These are phyloP conservation scores for Fusarium denticulatum DNA, from an alignment of 2,329 filamentous ascomycete genomes.

Conservation along the genomic window DNA sequence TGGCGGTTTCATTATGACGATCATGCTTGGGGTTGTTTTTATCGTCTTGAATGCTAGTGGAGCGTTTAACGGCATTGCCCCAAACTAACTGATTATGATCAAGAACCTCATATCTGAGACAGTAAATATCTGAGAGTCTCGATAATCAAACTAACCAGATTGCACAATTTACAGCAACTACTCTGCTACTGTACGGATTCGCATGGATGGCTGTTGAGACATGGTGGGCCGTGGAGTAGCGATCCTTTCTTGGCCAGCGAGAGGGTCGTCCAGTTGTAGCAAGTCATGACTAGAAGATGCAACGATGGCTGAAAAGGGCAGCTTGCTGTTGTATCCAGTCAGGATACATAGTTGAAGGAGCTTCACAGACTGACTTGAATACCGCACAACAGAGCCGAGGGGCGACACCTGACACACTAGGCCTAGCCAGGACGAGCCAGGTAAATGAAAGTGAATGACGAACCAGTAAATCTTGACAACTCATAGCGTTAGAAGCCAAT, in stretches of 20 bases:
- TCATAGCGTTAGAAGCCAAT: constrained; percentile 8
- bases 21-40: constrained; percentile 24
- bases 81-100: constrained; percentile 3
- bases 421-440: constrained; percentile 4
- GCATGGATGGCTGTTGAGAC: not conserved
- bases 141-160: constrained; percentile 2
- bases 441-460: constrained; percentile 5
- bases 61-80: constrained; percentile 4
- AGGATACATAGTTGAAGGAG: not conserved
- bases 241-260: constrained; percentile 14
- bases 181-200: not conserved
- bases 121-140: not conserved
- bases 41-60: constrained; percentile 8
- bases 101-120: not conserved
- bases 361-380: constrained; percentile 6
- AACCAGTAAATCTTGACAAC: constrained; percentile 13
- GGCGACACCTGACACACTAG: constrained; percentile 28
- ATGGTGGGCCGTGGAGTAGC: constrained; percentile 3
- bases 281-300: not conserved
- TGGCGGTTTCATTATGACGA: constrained; percentile 28
- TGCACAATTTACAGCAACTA: not conserved
- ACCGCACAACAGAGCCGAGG: constrained; percentile 14
- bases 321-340: constrained; percentile 2
- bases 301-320: not conserved
- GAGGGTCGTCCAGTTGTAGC: not conserved